Conservation (phyloP, 495 filamentous ascomycete species). For the Pyrenopolyporus hunteri region DNA sequence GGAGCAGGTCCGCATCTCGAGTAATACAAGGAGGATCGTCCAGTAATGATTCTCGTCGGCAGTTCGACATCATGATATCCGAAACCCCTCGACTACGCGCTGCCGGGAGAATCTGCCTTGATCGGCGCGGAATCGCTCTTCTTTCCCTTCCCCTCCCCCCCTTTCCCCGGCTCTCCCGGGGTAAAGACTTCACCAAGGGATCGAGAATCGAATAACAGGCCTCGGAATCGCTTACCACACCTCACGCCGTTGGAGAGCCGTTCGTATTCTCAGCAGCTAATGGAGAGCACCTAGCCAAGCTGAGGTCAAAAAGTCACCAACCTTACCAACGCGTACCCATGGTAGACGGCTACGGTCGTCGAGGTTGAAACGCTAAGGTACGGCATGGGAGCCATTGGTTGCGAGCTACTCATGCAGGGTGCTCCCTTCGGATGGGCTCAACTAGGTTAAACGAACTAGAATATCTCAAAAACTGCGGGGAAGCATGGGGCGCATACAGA, state of each 20-base stretch:
- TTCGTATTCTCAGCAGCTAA: background rate
- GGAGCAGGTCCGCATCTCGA: slow-evolving; percentile 16
- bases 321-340: background rate
- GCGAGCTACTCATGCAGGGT: slow-evolving; percentile 23
- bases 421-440: slow-evolving; percentile 29
- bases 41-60: slow-evolving; percentile 24
- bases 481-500: slow-evolving; percentile 26
- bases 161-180: slow-evolving; percentile 17
- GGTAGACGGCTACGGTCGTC: slow-evolving; percentile 6
- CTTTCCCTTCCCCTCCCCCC: no score
- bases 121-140: background rate
- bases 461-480: slow-evolving; percentile 35
- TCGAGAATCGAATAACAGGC: background rate
- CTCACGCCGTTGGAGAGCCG: background rate
- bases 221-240: background rate
- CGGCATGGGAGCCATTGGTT: slow-evolving; percentile 32
- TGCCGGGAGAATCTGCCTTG: slow-evolving; percentile 17
- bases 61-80: slow-evolving; percentile 24
- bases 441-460: slow-evolving; percentile 27
- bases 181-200: background rate
- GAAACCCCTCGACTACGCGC: slow-evolving; percentile 1
- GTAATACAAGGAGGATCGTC: slow-evolving; percentile 19
- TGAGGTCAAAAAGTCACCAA: slow-evolving; percentile 12
- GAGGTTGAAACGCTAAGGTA: slow-evolving; percentile 25
- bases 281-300: slow-evolving; percentile 3